Evolutionary conservation across 306 rosid species (phyloP).

Genomic region (Cucumis cinereus): DNA sequence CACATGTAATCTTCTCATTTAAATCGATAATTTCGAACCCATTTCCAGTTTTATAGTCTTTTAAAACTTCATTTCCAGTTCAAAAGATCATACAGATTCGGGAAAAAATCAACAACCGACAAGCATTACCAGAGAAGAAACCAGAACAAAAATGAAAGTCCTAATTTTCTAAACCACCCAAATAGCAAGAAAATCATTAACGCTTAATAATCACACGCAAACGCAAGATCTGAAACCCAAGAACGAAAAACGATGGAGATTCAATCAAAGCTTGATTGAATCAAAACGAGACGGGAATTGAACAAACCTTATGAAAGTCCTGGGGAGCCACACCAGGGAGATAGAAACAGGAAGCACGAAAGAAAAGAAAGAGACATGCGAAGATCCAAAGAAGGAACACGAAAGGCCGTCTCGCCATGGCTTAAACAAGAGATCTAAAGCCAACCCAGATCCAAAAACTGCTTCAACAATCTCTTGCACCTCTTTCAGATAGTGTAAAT

Average conservation of each 20-base stretch:
- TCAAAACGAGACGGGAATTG: background rate
- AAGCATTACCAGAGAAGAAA: background rate
- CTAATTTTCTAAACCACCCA: background rate
- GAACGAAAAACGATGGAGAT: background rate
- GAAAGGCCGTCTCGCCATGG: conserved; percentile 53
- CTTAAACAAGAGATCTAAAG: conserved; percentile 13
- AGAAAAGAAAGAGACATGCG: conserved; percentile 26
- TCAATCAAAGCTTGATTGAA: background rate
- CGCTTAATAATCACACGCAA: background rate
- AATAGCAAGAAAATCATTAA: background rate
- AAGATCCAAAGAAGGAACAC: conserved; percentile 47
- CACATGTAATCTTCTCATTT: background rate
- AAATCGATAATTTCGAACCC: background rate
- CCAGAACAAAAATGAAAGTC: background rate
- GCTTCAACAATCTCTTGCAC: background rate
- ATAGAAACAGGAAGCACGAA: conserved; percentile 40
- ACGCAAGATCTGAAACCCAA: background rate
- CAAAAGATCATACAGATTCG: background rate
- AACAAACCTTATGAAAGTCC: conserved; percentile 45
- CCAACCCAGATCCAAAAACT: conserved; percentile 17
- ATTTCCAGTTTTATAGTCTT: background rate
- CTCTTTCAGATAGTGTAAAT: background rate
- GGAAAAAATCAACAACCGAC: background rate
- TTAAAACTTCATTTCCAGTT: background rate
- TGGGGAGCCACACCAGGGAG: conserved; percentile 84